A percentile compares a stretch with the other conserved stretches of the same genome.
phyloP scores from a whole-genome alignment of 1,284 basidiomycete genomes.

The Leccinum colubrinum region DNA sequence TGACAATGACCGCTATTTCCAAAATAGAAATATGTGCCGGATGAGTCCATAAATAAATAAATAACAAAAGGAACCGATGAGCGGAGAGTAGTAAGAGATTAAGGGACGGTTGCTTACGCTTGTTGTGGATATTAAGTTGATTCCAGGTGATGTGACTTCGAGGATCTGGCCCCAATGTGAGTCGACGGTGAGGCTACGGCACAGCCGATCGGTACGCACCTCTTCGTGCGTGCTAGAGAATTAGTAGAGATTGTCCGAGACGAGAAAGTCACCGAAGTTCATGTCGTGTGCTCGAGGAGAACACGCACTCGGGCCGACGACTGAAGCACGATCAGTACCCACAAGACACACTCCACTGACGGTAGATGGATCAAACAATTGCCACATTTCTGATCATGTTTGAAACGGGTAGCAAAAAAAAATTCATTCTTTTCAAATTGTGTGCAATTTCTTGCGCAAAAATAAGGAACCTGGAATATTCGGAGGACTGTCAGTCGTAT shows the following conservation, averaged over 20 bases:
- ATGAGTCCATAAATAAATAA: background rate
- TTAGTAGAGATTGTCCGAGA: no score
- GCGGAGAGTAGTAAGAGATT: background rate
- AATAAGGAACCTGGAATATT: background rate
- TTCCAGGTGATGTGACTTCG: conserved; percentile 88
- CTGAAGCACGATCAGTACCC: no score
- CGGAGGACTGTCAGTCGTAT: background rate
- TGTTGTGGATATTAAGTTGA: conserved; percentile 85
- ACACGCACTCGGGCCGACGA: no score
- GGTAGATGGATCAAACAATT: no score
- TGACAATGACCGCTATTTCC: conserved; percentile 59
- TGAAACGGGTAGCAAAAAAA: no score
- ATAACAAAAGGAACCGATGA: background rate
- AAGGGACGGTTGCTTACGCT: conserved; percentile 51
- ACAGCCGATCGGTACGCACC: conserved; percentile 37
- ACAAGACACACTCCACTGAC: no score
- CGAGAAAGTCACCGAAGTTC: no score
- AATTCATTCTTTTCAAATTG: background rate
- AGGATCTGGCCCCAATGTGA: conserved; percentile 51
- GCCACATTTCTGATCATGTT: no score
- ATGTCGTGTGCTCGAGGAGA: no score
- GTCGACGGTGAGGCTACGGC: background rate
- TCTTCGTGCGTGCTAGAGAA: conserved; percentile 53
- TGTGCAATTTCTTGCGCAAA: background rate
- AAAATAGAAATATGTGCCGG: background rate